A percentile compares a stretch with the other conserved stretches of the same genome.
These are phyloP conservation scores for Atractiella rhizophila DNA, from an alignment of 768 basidiomycete species.

Conservation along the genomic window DNA sequence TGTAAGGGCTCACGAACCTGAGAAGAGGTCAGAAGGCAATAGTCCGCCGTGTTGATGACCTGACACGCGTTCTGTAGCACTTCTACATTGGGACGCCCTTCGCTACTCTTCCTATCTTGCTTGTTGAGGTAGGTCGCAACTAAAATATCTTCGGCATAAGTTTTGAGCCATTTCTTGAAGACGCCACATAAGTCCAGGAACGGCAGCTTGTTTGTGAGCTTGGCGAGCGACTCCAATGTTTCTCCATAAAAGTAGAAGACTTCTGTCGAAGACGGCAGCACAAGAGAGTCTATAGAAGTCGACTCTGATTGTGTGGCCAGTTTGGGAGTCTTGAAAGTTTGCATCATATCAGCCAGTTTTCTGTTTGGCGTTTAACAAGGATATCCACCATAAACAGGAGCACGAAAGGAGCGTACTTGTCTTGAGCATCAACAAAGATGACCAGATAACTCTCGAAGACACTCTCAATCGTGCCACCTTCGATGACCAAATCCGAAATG, in stretches of 20 bases:
- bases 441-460: constrained; percentile 79
- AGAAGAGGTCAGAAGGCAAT: constrained; percentile 70
- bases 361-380: constrained; percentile 25
- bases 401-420: constrained; percentile 36
- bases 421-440: constrained; percentile 86
- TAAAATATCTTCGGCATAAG: constrained; percentile 93
- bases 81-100: constrained; percentile 46
- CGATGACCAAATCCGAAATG: neutral
- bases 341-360: constrained; percentile 70
- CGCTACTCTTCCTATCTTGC: constrained; percentile 31
- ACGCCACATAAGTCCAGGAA: constrained; percentile 54
- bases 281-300: constrained; percentile 30
- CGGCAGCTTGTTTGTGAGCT: constrained; percentile 57
- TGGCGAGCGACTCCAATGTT: constrained; percentile 77
- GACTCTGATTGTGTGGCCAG: constrained; percentile 11
- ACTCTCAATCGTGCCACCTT: constrained; percentile 17
- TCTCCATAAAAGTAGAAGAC: constrained; percentile 94
- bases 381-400: neutral
- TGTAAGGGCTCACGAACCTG: constrained; percentile 32
- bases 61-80: constrained; percentile 61
- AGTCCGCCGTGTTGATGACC: constrained; percentile 91
- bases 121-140: constrained; percentile 44
- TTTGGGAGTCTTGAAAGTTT: constrained; percentile 34
- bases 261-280: constrained; percentile 81
- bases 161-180: constrained; percentile 77